Base-by-base conservation (phyloP, 352 stramenopile species). In the Paralagenidium karlingii region DNA sequence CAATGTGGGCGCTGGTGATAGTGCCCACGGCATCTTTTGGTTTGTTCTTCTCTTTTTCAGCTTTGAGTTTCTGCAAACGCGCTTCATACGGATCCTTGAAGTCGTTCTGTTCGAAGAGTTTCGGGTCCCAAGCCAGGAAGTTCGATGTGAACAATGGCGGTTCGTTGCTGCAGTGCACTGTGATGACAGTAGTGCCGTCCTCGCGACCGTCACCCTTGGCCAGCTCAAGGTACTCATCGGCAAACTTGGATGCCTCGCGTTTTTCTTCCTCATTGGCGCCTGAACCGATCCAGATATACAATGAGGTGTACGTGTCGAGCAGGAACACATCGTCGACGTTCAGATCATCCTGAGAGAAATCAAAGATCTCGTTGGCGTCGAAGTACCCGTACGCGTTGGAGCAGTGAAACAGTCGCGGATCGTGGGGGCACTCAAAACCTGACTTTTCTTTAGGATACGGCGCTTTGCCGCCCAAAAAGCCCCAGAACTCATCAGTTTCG, bases 311-410 rank as follows among this genome's bases (percentile, higher is more conserved):
- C 38, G 75, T 86, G 58, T 96, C 84, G 9, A 96, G 54, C 10
- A 96, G 63, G 55, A 94, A 94, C 19, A 96, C 82, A 41, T 96
- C 84, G 36, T 92, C 79, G 7, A 73, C 63, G 55, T 89, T 91
- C 26, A 97, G 63, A 46, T 96, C 87, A 46, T 89, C 79, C 58
- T 96, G 84, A 3, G 78, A 66, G 49, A 94, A 96, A 58, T 79
- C 63, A 37, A 76, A 58, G 40, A 95, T 79, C 49, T 95, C 78
- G 20, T 82, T 68, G 9, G 83, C 81, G 40, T 82, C 39, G 38
- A 96, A 91, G 52, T 79, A 80, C 2, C 86, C 89, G 36, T 86
- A 90, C 34, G 66, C 32, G 53, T 94, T 95, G 20, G 78, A 93
- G 55, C 76, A 84, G 34, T 96, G 78, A 62, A 96, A 95, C 36